Conservation (phyloP, 2,329 filamentous ascomycete species). For the Cyphellophora attinorum region DNA sequence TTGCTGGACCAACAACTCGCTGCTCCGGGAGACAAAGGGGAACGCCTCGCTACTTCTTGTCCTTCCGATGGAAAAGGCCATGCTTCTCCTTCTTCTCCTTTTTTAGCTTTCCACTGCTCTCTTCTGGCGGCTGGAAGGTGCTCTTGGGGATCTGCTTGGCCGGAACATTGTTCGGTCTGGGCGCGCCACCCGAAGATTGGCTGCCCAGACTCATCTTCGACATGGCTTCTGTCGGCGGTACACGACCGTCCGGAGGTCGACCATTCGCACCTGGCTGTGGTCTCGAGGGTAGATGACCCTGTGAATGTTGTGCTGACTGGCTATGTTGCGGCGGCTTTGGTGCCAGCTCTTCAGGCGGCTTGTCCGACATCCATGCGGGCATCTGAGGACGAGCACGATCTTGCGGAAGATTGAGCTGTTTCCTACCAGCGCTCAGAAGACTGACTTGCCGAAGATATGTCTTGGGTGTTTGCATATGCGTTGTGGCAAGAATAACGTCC, state of each 20-base stretch:
- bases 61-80: conserved; percentile 11
- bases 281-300: conserved; percentile 2
- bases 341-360: conserved; percentile 43
- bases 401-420: conserved; percentile 68
- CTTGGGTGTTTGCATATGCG: conserved; percentile 82
- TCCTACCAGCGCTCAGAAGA: conserved; percentile 66
- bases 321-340: conserved; percentile 4
- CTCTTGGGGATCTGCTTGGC: conserved; percentile 8
- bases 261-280: conserved; percentile 13
- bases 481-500: conserved; percentile 81
- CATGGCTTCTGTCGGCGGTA: conserved; percentile 15
- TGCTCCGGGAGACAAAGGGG: too few relatives aligned
- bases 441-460: conserved; percentile 75
- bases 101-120: conserved; percentile 34
- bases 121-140: conserved; percentile 8
- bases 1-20: too few relatives aligned
- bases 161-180: conserved; percentile 21
- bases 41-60: conserved; percentile 2
- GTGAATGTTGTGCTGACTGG: conserved; percentile 14
- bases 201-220: conserved; percentile 14
- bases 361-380: conserved; percentile 66
- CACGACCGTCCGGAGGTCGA: conserved; percentile 3
- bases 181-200: too few relatives aligned
- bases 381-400: conserved; percentile 73
- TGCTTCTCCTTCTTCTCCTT: conserved; percentile 52